Evolutionary conservation across 225 moss, liverwort and hornwort species (phyloP).

Genomic region (Ulota crispa): DNA sequence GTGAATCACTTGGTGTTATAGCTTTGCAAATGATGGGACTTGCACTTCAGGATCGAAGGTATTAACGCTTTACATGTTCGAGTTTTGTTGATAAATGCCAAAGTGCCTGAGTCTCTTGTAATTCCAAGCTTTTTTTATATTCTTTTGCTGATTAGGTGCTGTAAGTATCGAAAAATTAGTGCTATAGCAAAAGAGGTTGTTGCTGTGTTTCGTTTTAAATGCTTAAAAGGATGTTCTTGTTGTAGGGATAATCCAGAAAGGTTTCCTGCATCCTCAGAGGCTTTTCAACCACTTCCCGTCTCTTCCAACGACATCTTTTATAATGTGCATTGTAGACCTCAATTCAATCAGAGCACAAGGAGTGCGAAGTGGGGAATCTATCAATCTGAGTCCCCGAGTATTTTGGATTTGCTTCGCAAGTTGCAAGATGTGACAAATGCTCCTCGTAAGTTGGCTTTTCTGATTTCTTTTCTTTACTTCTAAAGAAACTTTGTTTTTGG

Average conservation of each 20-base stretch:
- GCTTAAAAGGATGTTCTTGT: neutral
- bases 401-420: conserved; percentile 69
- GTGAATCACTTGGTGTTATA: conserved; percentile 84
- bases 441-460: conserved; percentile 63
- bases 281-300: conserved; percentile 33
- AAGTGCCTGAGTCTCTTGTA: neutral
- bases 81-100: neutral
- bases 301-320: conserved; percentile 53
- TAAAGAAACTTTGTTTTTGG: neutral
- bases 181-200: too few species aligned
- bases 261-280: conserved; percentile 22
- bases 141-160: neutral
- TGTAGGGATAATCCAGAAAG: conserved; percentile 34
- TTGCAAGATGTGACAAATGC: conserved; percentile 71
- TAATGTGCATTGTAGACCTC: conserved; percentile 68
- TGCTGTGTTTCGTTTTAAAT: neutral
- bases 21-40: conserved; percentile 79
- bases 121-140: neutral
- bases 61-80: neutral
- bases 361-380: conserved; percentile 46
- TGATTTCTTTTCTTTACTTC: neutral
- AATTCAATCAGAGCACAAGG: conserved; percentile 39
- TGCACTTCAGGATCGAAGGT: conserved; percentile 73
- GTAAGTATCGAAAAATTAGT: neutral
- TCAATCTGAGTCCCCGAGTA: conserved; percentile 52